A percentile compares a stretch with the other conserved stretches of the same genome.
Evolutionary conservation across 2,329 filamentous ascomycete genomes (phyloP).

Genomic region (Acephala macrosclerotiorum): DNA sequence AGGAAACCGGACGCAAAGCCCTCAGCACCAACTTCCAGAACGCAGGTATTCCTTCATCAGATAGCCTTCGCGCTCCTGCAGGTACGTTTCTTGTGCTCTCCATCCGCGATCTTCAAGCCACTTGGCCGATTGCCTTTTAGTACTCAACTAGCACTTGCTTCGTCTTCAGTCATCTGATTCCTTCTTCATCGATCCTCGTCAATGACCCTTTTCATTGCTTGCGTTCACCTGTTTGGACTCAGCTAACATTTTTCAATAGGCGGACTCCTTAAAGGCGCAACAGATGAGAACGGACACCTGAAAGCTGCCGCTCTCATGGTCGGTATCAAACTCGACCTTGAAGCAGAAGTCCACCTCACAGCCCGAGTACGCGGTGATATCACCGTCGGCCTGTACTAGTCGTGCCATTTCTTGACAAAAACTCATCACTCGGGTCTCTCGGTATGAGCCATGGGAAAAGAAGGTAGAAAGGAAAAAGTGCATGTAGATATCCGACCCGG

Average conservation of each 20-base stretch:
- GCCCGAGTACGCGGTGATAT: constrained; percentile 68
- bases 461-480: not conserved
- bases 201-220: too few relatives aligned
- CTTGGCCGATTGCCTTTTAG: too few relatives aligned
- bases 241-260: constrained; percentile 45
- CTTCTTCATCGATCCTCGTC: too few relatives aligned
- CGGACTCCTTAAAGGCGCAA: constrained; percentile 62
- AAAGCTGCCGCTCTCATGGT: constrained; percentile 65
- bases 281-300: constrained; percentile 62
- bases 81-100: constrained; percentile 30
- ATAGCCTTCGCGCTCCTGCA: constrained; percentile 49
- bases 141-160: too few relatives aligned
- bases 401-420: not conserved
- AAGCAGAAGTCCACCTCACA: constrained; percentile 68
- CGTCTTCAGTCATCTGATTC: too few relatives aligned
- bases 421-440: not conserved
- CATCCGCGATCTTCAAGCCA: too few relatives aligned
- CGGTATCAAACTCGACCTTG: constrained; percentile 69
- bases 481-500: constrained; percentile 2
- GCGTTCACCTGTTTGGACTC: not conserved
- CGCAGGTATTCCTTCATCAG: constrained; percentile 46
- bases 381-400: constrained; percentile 62
- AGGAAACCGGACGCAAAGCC: constrained; percentile 48
- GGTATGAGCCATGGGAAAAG: not conserved
- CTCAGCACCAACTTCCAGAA: constrained; percentile 36